These are phyloP conservation scores for Trypanosoma brucei DNA, from an alignment of 208 protist genomes.

Conservation along the genomic window DNA sequence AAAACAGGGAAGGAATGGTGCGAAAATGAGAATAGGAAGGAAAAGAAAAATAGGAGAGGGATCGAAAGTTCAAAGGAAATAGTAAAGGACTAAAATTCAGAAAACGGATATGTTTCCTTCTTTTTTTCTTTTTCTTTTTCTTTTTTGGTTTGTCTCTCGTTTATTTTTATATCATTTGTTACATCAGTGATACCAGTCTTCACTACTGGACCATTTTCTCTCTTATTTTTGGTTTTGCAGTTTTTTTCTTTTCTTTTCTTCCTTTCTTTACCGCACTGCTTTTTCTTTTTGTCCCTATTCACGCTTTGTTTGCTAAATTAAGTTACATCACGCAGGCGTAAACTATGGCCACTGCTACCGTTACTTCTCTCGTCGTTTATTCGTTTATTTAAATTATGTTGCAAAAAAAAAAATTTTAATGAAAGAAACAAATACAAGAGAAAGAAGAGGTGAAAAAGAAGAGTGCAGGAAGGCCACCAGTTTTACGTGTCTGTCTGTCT, in stretches of 20 bases:
- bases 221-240: slow-evolving; percentile 1
- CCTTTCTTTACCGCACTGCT: slow-evolving; percentile 9
- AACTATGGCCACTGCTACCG: no score
- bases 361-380: no score
- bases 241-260: slow-evolving; percentile 13
- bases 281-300: neutral
- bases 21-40: slow-evolving; percentile 10
- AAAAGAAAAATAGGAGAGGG: slow-evolving; percentile 11
- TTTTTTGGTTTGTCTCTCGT: slow-evolving; percentile 17
- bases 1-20: neutral
- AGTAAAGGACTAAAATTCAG: no score
- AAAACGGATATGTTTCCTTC: no score
- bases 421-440: no score
- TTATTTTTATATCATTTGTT: slow-evolving; percentile 17
- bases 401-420: no score
- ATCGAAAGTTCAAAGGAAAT: neutral
- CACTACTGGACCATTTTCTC: neutral
- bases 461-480: no score
- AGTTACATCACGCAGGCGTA: no score
- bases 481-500: no score
- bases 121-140: slow-evolving; percentile 6
- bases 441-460: no score
- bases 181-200: slow-evolving; percentile 15
- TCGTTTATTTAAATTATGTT: no score
- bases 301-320: neutral